Base-by-base conservation (phyloP, 768 basidiomycete species). In the Rhizopogon rudus region DNA sequence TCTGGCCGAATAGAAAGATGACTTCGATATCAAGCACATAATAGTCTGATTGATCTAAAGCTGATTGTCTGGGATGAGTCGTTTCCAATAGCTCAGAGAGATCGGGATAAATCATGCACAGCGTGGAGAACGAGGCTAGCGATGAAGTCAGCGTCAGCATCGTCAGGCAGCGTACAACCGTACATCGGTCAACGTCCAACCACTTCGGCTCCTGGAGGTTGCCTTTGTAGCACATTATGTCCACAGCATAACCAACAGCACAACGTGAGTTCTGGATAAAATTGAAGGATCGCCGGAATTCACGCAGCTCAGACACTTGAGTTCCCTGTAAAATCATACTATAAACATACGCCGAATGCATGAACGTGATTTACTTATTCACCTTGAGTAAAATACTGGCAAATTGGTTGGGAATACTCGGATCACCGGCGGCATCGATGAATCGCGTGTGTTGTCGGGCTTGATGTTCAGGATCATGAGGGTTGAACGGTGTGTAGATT, bases 301-400 rank as follows among this genome's bases (percentile, higher is more conserved):
- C 13, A 14, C 39, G 39, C 39, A 14, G 39, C 13, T 39, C 39
- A 16, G 39, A 39, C 14, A 39, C 39, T 39, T 16, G 13, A 14
- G 13, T 14, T 16, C 31, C 39, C 5, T 39, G 14, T 39, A 6
- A 39, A 14, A 39, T 12, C 16, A n/a, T 35, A 3, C 13, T 6
- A 39, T 39, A 12, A 16, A 13, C 39, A 39, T 16, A 3, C 6
- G 5, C 39, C 39, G 14, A 39, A 14, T 14, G 39, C 5, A 14
- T 5, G 39, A 14, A 5, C 3, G 6, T 14, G 14, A 5, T 5
- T 6, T 14, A 39, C 5, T 1, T 33, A 33, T 33, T 22, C 13
- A 75, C 76, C 64, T 73, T 75, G 12, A 63, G 62, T 14, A 80
- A 59, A 43, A 79, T 77, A 0, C 71, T 62, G 44, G 60, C 50